Base-by-base conservation (phyloP, 73 alveolate species). In the Blepharisma japonicum region DNA sequence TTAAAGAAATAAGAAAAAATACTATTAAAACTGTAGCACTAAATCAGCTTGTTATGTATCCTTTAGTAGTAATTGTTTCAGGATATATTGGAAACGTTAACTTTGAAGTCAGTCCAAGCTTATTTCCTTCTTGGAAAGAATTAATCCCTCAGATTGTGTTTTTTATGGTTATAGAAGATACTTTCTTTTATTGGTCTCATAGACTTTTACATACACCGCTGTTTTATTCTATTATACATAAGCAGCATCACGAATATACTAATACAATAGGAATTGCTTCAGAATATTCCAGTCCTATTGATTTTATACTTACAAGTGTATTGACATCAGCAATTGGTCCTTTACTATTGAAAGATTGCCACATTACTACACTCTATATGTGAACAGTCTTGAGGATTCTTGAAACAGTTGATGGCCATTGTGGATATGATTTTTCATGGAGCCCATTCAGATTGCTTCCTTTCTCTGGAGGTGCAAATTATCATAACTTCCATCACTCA, bases 401-500 rank as follows among this genome's bases (percentile, higher is more conserved):
- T n/a, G 91, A 84, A 79, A 84, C 91, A 6, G 54, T 79, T 45
- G 91, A 84, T 80, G 91, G 91, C 0, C 91, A 84, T 53, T 68
- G 83, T 39, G 91, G 91, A 6, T 84, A 84, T 84, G 91, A 85
- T 55, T 71, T 85, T 38, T 80, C 97, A 18, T 90, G 97, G 97
- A 71, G 87, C 54, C 97, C 97, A n/a, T 90, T 56, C 55, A 79
- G 97, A 77, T 67, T 90, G 25, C 78, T 90, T 45, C 97, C 97
- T 9, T 85, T 90, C 55, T 68, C 87, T n/a, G 70, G 84, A 11
- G 77, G 91, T 23, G 85, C 94, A 6, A 80, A 77, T 39, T 83
- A 88, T 20, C 96, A 89, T 56, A 82, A 82, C 71, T 89, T 77
- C 79, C 96, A 89, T 55, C 96, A 89, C 78, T 87, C 93, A 6